Percentiles rank a stretch among this genome's conserved stretches.
These are phyloP conservation scores for Moesziomyces antarcticus DNA, from an alignment of 1,284 basidiomycete species.

Conservation along the genomic window DNA sequence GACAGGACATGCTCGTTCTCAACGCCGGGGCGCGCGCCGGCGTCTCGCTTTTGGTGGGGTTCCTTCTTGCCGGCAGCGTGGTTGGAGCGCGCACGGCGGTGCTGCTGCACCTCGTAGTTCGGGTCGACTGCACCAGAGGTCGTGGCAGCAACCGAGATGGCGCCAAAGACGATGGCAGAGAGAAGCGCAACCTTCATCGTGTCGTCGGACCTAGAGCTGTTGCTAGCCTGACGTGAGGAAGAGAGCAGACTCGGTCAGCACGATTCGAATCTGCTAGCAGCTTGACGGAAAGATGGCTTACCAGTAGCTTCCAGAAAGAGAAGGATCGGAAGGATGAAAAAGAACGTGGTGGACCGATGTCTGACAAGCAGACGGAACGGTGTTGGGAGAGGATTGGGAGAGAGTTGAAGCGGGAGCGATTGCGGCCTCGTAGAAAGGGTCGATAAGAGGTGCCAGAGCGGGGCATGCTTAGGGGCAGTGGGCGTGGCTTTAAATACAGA, in stretches of 20 bases:
- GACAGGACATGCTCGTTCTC: not conserved
- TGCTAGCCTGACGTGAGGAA: not conserved
- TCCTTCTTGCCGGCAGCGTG: not conserved
- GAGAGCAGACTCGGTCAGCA: not conserved
- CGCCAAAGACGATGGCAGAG: conserved; percentile 40
- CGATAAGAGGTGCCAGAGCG: not conserved
- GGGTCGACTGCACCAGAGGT: conserved; percentile 13
- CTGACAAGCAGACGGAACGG: conserved; percentile 26
- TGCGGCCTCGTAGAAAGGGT: not conserved
- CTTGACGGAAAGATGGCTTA: not conserved
- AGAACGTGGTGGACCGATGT: conserved; percentile 14
- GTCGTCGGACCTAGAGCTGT: not conserved
- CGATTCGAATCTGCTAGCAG: not conserved
- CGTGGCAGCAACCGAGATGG: conserved; percentile 38
- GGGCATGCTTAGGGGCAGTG: not conserved
- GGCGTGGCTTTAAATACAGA: not conserved
- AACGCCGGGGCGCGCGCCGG: no score
- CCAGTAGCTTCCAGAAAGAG: not conserved
- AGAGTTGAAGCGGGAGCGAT: not conserved
- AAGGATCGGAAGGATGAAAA: not conserved
- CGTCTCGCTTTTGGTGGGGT: not conserved
- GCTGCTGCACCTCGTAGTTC: conserved; percentile 8
- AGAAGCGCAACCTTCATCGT: conserved; percentile 37
- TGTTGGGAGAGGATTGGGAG: not conserved
- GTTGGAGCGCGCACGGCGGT: not conserved